phyloP scores from a whole-genome alignment of 2,329 filamentous ascomycete species.

The Fusarium abutilonis region DNA sequence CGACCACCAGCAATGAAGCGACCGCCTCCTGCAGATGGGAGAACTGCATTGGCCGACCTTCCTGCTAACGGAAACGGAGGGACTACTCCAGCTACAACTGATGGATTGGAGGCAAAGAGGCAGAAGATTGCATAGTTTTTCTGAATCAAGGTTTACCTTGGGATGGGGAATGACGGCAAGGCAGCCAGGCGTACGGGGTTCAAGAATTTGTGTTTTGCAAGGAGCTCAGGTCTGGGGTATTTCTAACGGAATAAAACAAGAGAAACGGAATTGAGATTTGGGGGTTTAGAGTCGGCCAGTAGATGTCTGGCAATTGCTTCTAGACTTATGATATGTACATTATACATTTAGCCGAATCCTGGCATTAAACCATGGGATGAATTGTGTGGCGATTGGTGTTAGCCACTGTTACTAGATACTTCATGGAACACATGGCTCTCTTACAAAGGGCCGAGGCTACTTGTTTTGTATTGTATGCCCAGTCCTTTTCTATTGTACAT shows the following conservation, averaged over 20 bases:
- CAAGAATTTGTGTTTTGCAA: slow-evolving; percentile 20
- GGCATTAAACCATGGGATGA: not conserved
- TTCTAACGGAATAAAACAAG: slow-evolving; percentile 20
- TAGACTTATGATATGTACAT: slow-evolving; percentile 15
- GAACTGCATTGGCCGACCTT: slow-evolving; percentile 62
- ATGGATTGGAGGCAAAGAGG: slow-evolving; percentile 60
- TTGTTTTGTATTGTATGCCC: not conserved
- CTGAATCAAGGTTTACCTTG: not conserved
- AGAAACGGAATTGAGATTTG: slow-evolving; percentile 10
- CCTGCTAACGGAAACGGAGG: slow-evolving; percentile 55
- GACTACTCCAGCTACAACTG: slow-evolving; percentile 35
- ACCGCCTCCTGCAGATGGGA: slow-evolving; percentile 51
- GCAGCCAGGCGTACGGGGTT: slow-evolving; percentile 33
- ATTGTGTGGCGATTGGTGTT: not conserved
- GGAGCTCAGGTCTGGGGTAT: slow-evolving; percentile 39
- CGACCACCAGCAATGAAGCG: slow-evolving; percentile 69
- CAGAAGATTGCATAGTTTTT: slow-evolving; percentile 56
- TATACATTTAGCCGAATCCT: not conserved
- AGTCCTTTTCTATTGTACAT: slow-evolving; percentile 21
- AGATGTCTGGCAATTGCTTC: slow-evolving; percentile 3
- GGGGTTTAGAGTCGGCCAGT: slow-evolving; percentile 7
- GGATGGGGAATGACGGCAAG: slow-evolving; percentile 10
- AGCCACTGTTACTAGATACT: not conserved
- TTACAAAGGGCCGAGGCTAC: not conserved
- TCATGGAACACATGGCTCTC: not conserved